A percentile compares a stretch with the other conserved stretches of the same genome.
phyloP scores from a whole-genome alignment of 2,329 filamentous ascomycete species.

The Fusarium zealandicum region DNA sequence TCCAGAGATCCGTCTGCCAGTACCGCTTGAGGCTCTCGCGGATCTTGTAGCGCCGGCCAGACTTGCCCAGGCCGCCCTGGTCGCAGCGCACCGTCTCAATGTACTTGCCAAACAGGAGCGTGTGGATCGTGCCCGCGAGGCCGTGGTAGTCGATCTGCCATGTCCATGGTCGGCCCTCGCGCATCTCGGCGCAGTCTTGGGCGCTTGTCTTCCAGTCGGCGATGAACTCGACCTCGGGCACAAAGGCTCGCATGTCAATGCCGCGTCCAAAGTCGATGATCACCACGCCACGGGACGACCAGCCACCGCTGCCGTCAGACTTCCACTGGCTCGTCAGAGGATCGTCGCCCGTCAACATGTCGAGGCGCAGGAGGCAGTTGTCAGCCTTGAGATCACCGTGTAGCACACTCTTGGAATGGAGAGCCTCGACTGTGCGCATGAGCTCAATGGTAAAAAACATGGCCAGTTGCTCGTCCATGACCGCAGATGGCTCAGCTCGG shows the following conservation, averaged over 20 bases:
- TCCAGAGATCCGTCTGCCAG: slow-evolving; percentile 95
- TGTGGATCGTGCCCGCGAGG: slow-evolving; percentile 85
- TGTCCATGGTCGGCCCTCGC: slow-evolving; percentile 92
- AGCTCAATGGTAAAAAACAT: slow-evolving; percentile 98
- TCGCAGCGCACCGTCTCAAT: slow-evolving; percentile 77
- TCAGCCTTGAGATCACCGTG: slow-evolving; percentile 96
- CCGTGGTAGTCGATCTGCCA: slow-evolving; percentile 98
- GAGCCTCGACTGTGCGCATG: slow-evolving; percentile 84
- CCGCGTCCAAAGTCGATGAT: slow-evolving; percentile 95
- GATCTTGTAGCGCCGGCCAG: slow-evolving; percentile 76
- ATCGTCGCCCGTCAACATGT: slow-evolving; percentile 53
- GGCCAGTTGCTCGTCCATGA: slow-evolving; percentile 87
- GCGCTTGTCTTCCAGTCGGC: slow-evolving; percentile 92
- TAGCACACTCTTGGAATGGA: slow-evolving; percentile 80
- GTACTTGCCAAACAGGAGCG: slow-evolving; percentile 91
- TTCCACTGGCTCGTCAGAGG: slow-evolving; percentile 70
- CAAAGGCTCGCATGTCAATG: slow-evolving; percentile 91
- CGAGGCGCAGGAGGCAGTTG: slow-evolving; percentile 90
- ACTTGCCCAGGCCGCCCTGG: slow-evolving; percentile 62
- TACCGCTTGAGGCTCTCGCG: slow-evolving; percentile 89
- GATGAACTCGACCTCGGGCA: slow-evolving; percentile 77
- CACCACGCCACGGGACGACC: slow-evolving; percentile 79
- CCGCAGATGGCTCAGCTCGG: slow-evolving; percentile 71
- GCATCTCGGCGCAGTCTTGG: slow-evolving; percentile 94
- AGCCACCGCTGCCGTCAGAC: slow-evolving; percentile 77